Conservation (phyloP, 192 early-diverging fungal species). For the Bifiguratus adelaidae region DNA sequence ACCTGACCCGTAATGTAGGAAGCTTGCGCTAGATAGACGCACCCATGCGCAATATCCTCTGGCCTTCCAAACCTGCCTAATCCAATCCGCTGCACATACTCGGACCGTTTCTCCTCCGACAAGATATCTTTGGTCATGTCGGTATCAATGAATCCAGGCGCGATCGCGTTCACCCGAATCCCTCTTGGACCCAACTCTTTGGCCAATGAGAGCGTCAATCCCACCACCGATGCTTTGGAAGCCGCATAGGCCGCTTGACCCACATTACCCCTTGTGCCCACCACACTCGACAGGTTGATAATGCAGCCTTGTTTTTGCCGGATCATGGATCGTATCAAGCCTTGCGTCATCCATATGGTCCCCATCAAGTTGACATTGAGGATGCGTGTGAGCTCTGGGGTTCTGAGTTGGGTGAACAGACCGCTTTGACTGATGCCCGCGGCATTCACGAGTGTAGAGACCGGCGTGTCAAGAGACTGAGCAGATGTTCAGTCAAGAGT, state of each 20-base stretch:
- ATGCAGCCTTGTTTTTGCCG: constrained; percentile 48
- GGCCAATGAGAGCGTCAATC: constrained; percentile 30
- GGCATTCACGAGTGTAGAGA: constrained; percentile 36
- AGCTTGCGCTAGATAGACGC: background rate
- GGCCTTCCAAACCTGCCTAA: background rate
- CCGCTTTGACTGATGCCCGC: constrained; percentile 47
- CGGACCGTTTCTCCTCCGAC: constrained; percentile 15
- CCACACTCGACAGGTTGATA: constrained; percentile 77
- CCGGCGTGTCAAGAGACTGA: constrained; percentile 3
- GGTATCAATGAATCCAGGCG: constrained; percentile 83
- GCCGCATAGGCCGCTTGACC: constrained; percentile 36
- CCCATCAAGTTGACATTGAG: constrained; percentile 63
- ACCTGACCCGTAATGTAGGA: background rate
- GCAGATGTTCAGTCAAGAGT: background rate
- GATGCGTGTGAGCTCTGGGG: constrained; percentile 34
- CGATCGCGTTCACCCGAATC: constrained; percentile 72
- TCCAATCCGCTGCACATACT: background rate
- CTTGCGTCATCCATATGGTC: constrained; percentile 47
- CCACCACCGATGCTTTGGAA: constrained; percentile 11
- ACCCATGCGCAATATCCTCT: background rate
- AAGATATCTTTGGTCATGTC: constrained; percentile 50
- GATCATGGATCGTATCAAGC: constrained; percentile 46
- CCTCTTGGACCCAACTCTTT: constrained; percentile 62
- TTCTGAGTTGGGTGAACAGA: constrained; percentile 30
- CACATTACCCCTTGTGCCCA: constrained; percentile 61